Conservation (phyloP, 2,329 filamentous ascomycete species). For the Fusarium concolor region DNA sequence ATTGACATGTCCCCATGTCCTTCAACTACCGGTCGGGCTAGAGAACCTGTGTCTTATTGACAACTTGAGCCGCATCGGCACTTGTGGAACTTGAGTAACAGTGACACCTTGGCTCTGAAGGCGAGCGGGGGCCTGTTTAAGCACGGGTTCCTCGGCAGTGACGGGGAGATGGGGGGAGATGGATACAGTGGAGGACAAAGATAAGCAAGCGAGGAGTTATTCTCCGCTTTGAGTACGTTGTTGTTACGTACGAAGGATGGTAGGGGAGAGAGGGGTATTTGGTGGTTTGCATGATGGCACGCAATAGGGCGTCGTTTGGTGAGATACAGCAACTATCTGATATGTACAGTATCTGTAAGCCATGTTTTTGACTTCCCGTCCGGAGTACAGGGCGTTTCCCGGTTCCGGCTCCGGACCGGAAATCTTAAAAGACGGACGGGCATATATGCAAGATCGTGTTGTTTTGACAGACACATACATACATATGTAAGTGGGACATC, state of each 20-base stretch:
- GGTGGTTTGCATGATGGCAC: slow-evolving; percentile 17
- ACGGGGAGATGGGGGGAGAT: neutral
- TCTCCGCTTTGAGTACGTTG: slow-evolving; percentile 32
- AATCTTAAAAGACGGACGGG: slow-evolving; percentile 1
- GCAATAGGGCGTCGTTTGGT: slow-evolving; percentile 18
- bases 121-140: slow-evolving; percentile 10
- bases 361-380: neutral
- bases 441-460: neutral
- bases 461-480: neutral
- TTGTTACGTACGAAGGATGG: slow-evolving; percentile 30
- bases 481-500: slow-evolving; percentile 7
- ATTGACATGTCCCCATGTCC: neutral
- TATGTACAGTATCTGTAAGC: neutral
- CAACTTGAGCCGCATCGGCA: slow-evolving; percentile 22
- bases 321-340: neutral
- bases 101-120: neutral
- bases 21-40: neutral
- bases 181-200: slow-evolving; percentile 8
- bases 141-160: slow-evolving; percentile 29
- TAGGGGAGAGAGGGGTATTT: slow-evolving; percentile 1
- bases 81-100: slow-evolving; percentile 2
- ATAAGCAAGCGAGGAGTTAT: slow-evolving; percentile 15
- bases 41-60: neutral
- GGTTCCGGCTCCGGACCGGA: slow-evolving; percentile 20
- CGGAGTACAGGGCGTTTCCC: slow-evolving; percentile 1